These are phyloP conservation scores for Suillus lakei DNA, from an alignment of 768 basidiomycete species.

Conservation along the genomic window DNA sequence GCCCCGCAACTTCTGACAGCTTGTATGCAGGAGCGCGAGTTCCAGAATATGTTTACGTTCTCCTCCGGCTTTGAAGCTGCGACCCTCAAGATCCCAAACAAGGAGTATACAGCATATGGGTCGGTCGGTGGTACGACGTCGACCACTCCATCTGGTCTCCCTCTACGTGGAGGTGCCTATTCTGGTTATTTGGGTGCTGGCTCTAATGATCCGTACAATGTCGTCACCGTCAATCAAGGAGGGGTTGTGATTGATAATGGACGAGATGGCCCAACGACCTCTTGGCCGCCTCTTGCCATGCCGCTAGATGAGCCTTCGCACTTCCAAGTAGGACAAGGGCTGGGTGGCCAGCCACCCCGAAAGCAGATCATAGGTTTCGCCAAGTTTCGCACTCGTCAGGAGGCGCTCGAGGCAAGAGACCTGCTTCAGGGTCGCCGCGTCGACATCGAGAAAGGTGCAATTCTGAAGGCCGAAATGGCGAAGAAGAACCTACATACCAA, in stretches of 20 bases:
- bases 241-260: constrained; percentile 82
- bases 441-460: constrained; percentile 90
- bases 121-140: constrained; percentile 39
- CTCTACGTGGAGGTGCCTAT: constrained; percentile 39
- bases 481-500: constrained; percentile 99
- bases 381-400: constrained; percentile 86
- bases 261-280: constrained; percentile 71
- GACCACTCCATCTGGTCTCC: constrained; percentile 35
- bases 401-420: constrained; percentile 88
- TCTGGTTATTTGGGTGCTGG: constrained; percentile 48
- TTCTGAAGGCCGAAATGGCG: constrained; percentile 98
- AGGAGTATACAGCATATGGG: constrained; percentile 82
- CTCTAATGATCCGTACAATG: constrained; percentile 81
- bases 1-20: constrained; percentile 19
- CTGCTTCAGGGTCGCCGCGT: constrained; percentile 87
- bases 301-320: constrained; percentile 39
- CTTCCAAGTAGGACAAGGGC: constrained; percentile 32
- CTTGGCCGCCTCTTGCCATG: constrained; percentile 57
- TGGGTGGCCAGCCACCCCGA: constrained; percentile 56
- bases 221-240: constrained; percentile 82
- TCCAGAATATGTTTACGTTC: constrained; percentile 99
- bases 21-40: constrained; percentile 86
- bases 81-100: constrained; percentile 95
- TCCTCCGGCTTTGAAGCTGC: constrained; percentile 96
- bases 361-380: constrained; percentile 99